Base-by-base conservation (phyloP, 2,329 filamentous ascomycete species). In the Aspergillus japonicus region DNA sequence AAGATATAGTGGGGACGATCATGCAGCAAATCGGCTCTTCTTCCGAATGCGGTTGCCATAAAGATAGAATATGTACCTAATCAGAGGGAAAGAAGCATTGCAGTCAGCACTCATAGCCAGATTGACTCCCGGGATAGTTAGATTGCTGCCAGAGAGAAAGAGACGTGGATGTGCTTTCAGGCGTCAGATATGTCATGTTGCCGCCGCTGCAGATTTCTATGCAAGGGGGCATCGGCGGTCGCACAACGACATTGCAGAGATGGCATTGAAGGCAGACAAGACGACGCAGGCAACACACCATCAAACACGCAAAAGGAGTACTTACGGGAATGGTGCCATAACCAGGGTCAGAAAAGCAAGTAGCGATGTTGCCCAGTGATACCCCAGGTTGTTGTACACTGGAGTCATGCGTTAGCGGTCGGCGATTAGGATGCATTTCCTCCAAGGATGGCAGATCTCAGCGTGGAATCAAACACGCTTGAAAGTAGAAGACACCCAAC, bases 361-460 rank as follows among this genome's bases (percentile, higher is more conserved):
- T 11, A 81, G 66, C 5, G 75, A 73, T 12, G 77, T 78, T 24
- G 78, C 79, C 79, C 79, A 81, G 60, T 80, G 76, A 59, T 75
- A 80, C 26, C 76, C 76, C 16, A 81, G 70, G 26, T 73, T 75
- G 49, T 80, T 71, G 61, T 81, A 81, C 79, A 81, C 77, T 80
- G 66, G 57, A 60, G 44, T 50, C 48, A 51, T 49, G 56, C 57
- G 66, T 71, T 66, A 73, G 67, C 52, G 61, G 66, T 29, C 57
- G 49, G 53, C 58, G 57, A 62, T 62, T 59, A 62, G 52, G 21
- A 47, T 56, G 5, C 39, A 54, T 26, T 57, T 33, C 52, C 49
- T 49, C 50, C 33, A 33, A 50, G 21, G 33, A 50, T 35, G 19
- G 50, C 4, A 47, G 49, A 50, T 42, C 29, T 8, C 16, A 44